Evolutionary conservation across 331 rosid species (phyloP), one percentile per base, ranked within the genome.

Genomic region (Arachis monticola): DNA sequence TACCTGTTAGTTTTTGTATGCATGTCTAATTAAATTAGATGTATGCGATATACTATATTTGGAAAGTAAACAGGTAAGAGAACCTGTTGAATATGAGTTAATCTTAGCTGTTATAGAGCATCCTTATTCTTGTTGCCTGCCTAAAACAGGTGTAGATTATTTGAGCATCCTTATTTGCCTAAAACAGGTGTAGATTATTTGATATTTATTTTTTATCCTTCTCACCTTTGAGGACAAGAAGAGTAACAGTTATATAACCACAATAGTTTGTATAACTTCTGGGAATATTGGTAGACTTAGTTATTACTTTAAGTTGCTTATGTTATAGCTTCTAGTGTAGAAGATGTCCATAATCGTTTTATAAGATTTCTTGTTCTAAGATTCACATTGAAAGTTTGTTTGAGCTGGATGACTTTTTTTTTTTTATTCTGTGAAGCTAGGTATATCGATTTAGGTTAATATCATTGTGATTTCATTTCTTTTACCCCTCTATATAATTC

Each of bases 341-440:
- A 5, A 71, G 40, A 44, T 61, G 44, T 55, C 45, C 41, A 58
- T 69, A 46, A 66, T 60, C 22, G 40, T 6, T 13, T 30, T 79
- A 52, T 3, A n/a, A n/a, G n/a, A n/a, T n/a, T n/a, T n/a, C 61
- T n/a, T 48, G 14, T 41, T 41, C 8, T 60, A 4, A 32, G 41
- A 48, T 70, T 77, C 58, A 41, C 50, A 61, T 69, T 79, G 51
- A 10, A 50, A 67, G n/a, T 31, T 22, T 74, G 12, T 1, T 74
- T 13, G 40, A 67, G 32, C 64, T 53, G 64, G 56, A 14, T 55
- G 80, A 60, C n/a, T n/a, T n/a, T n/a, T n/a, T 60, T 50, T 13
- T 74, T 60, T 67, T 12, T 8, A 22, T 30, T 27, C 73, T 5
- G 7, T 45, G 11, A 60, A 79, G 31, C 68, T 53, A 11, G 17